Percentiles rank a stretch among this genome's conserved stretches.
Evolutionary conservation across 2,329 filamentous ascomycete genomes (phyloP).

Genomic region (Phaeophleospora eucalypticola): DNA sequence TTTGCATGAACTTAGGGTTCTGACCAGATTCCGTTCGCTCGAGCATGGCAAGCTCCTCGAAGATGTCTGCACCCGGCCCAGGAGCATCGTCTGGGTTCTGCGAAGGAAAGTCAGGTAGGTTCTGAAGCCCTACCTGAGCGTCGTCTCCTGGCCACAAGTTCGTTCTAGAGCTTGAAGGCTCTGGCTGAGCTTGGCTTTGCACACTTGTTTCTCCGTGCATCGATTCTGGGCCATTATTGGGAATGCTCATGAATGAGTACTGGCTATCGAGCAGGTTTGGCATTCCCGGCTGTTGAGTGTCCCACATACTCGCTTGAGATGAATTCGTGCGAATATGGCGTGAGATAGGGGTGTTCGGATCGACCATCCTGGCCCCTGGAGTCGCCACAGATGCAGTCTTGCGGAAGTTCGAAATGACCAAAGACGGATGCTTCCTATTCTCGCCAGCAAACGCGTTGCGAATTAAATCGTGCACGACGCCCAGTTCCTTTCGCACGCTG

Average conservation of each 20-base stretch:
- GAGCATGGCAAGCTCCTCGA: constrained; percentile 56
- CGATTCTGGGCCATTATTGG: constrained; percentile 15
- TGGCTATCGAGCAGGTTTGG: constrained; percentile 8
- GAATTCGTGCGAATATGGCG: constrained; percentile 1
- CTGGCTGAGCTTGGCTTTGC: constrained; percentile 4
- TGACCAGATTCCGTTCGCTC: constrained; percentile 53
- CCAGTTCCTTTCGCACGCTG: constrained; percentile 4
- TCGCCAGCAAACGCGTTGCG: constrained; percentile 14
- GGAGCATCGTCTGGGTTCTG: neutral
- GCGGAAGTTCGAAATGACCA: neutral
- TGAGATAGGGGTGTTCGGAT: neutral
- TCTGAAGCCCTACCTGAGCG: neutral
- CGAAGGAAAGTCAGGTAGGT: neutral
- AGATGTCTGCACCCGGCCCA: constrained; percentile 39
- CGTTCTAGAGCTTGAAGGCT: neutral
- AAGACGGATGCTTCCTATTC: constrained; percentile 17
- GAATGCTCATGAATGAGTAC: constrained; percentile 23
- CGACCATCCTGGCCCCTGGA: neutral
- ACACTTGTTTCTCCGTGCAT: constrained; percentile 9
- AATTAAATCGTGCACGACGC: constrained; percentile 16
- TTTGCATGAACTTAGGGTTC: constrained; percentile 63
- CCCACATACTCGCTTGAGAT: neutral
- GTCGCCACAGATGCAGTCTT: neutral
- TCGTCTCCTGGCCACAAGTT: constrained; percentile 7
- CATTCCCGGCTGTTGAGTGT: neutral